Evolutionary conservation across 345 rosid species (phyloP).

Genomic region (Excoecaria cochinchinensis): DNA sequence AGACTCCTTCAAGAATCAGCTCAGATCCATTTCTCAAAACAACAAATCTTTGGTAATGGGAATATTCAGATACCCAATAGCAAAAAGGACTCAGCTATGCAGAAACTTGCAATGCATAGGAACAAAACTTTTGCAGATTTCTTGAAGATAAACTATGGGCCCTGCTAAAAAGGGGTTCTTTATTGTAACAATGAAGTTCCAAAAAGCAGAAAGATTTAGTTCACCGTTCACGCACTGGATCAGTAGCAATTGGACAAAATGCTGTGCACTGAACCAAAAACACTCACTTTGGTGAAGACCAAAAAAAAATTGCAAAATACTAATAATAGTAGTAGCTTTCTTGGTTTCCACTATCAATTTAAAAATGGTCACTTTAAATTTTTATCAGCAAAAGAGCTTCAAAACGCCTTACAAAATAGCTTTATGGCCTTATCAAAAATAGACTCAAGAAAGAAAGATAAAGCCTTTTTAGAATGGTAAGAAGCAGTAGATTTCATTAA

Average conservation of each 20-base stretch:
- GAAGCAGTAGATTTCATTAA: neutral
- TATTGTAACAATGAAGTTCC: neutral
- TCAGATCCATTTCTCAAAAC: slow-evolving; percentile 7
- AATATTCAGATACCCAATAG: neutral
- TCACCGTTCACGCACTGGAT: neutral
- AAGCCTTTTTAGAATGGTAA: neutral
- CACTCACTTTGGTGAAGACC: slow-evolving; percentile 6
- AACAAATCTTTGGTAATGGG: neutral
- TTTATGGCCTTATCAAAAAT: neutral
- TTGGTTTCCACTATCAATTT: neutral
- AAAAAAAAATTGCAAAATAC: neutral
- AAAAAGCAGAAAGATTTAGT: neutral
- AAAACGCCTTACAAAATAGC: neutral
- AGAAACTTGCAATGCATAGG: slow-evolving; percentile 2
- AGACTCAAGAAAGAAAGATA: neutral
- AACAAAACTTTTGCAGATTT: neutral
- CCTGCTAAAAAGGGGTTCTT: neutral
- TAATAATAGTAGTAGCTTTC: neutral
- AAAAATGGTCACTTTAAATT: neutral
- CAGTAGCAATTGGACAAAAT: neutral
- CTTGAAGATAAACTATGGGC: neutral
- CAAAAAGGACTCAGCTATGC: neutral
- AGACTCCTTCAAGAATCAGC: neutral
- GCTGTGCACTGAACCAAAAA: neutral
- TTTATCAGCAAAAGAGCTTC: neutral